Percentiles rank a stretch among this genome's conserved stretches.
Conservation (phyloP, 1,284 basidiomycete genomes). For the Papiliotrema nemorosa region DNA sequence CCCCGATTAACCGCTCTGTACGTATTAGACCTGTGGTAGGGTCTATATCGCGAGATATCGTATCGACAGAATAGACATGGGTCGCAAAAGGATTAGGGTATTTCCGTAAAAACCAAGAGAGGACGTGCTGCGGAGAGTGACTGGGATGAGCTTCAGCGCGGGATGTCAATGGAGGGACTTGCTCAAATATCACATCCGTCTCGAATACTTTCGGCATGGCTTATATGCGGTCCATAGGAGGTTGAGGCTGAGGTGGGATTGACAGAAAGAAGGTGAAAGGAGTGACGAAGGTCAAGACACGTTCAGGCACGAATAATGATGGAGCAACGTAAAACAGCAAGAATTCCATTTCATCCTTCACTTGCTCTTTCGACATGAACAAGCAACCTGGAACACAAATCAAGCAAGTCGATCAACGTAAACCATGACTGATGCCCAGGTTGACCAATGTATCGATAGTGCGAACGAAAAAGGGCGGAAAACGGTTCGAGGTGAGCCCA, state of each 20-base stretch:
- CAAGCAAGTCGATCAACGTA: slow-evolving; percentile 27
- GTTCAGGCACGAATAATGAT: not conserved
- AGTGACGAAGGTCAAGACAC: too few relatives aligned
- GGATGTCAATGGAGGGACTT: slow-evolving; percentile 8
- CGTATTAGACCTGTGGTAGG: slow-evolving; percentile 78
- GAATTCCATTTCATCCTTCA: too few relatives aligned
- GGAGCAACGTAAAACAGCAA: too few relatives aligned
- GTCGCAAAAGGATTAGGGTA: slow-evolving; percentile 91
- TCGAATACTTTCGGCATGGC: slow-evolving; percentile 28
- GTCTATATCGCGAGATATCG: slow-evolving; percentile 76
- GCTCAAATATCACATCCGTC: slow-evolving; percentile 31
- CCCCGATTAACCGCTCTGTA: slow-evolving; percentile 54
- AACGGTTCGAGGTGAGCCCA: slow-evolving; percentile 81
- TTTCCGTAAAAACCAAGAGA: slow-evolving; percentile 88
- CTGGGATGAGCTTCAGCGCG: slow-evolving; percentile 49
- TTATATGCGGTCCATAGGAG: not conserved
- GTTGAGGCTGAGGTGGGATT: too few relatives aligned
- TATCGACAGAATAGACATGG: slow-evolving; percentile 88
- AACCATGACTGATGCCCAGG: slow-evolving; percentile 49
- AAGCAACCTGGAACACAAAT: slow-evolving; percentile 44
- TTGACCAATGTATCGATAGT: slow-evolving; percentile 96
- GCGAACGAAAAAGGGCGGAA: slow-evolving; percentile 91
- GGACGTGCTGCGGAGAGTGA: slow-evolving; percentile 79
- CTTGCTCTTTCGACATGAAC: slow-evolving; percentile 18
- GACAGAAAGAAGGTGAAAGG: too few relatives aligned